Evolutionary conservation across 192 early-diverging fungal genomes (phyloP).

Genomic region (Oehlia diaphana): DNA sequence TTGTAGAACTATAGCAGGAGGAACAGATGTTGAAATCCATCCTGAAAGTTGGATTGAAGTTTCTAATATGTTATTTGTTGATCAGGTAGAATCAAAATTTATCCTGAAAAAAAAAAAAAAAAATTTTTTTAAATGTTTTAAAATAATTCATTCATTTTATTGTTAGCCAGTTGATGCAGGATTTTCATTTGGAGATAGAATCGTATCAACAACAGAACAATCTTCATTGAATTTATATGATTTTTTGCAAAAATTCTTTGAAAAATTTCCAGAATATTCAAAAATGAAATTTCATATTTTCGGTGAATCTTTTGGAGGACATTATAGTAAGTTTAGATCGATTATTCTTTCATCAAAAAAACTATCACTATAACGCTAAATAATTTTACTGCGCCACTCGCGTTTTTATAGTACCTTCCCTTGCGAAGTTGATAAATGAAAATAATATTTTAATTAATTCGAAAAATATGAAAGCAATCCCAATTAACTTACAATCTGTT

Average conservation of each 20-base stretch:
- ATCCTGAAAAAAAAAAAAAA: too few relatives aligned
- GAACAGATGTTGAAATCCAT: constrained; percentile 38
- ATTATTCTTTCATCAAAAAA: constrained; percentile 28
- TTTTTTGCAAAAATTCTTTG: constrained; percentile 52
- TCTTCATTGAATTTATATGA: constrained; percentile 44
- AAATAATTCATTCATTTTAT: constrained; percentile 21
- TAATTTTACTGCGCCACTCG: too few relatives aligned
- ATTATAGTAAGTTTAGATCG: constrained; percentile 33
- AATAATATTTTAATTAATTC: constrained; percentile 13
- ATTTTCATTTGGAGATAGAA: constrained; percentile 60
- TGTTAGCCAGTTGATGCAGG: constrained; percentile 68
- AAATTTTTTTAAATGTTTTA: too few relatives aligned
- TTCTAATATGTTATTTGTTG: constrained; percentile 18
- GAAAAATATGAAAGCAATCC: neutral
- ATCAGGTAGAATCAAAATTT: constrained; percentile 15
- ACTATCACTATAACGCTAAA: too few relatives aligned
- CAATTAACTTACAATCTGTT: constrained; percentile 45
- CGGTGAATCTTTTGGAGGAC: constrained; percentile 58
- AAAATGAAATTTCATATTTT: constrained; percentile 41
- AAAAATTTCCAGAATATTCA: constrained; percentile 31
- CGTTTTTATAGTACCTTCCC: constrained; percentile 35
- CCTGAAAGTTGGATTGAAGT: constrained; percentile 25
- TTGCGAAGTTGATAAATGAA: constrained; percentile 32
- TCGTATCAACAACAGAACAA: constrained; percentile 46
- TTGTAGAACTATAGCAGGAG: constrained; percentile 80